Percentiles rank a stretch among this genome's conserved stretches.
Evolutionary conservation across 441 rosid species (phyloP).

Genomic region (Croton setiger): DNA sequence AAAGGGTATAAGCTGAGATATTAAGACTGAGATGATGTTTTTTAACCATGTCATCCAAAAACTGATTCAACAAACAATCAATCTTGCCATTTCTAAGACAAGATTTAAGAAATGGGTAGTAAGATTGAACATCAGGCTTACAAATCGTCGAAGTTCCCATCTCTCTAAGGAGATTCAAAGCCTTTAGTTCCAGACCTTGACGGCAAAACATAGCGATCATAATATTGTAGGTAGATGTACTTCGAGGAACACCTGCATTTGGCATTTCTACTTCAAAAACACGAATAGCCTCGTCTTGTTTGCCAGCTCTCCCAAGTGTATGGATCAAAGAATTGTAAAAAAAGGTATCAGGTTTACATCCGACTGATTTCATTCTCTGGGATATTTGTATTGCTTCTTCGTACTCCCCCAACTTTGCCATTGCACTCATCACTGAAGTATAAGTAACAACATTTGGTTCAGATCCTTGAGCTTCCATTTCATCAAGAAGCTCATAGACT

Average conservation of each 20-base stretch:
- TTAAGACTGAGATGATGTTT: slow-evolving; percentile 80
- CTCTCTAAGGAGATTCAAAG: slow-evolving; percentile 44
- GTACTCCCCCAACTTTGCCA: slow-evolving; percentile 49
- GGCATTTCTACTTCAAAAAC: slow-evolving; percentile 65
- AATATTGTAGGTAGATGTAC: slow-evolving; percentile 65
- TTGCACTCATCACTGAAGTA: slow-evolving; percentile 57
- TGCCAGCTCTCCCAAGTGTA: slow-evolving; percentile 57
- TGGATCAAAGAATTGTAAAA: slow-evolving; percentile 79
- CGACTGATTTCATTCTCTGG: slow-evolving; percentile 41
- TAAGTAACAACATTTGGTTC: slow-evolving; percentile 69
- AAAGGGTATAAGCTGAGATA: slow-evolving; percentile 56
- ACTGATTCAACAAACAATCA: slow-evolving; percentile 42
- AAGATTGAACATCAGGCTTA: slow-evolving; percentile 69
- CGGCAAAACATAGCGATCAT: slow-evolving; percentile 79
- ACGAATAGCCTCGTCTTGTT: slow-evolving; percentile 43
- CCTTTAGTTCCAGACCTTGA: slow-evolving; percentile 43
- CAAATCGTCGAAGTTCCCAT: slow-evolving; percentile 45
- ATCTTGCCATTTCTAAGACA: slow-evolving; percentile 63
- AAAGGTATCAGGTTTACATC: slow-evolving; percentile 52
- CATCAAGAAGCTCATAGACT: slow-evolving; percentile 66
- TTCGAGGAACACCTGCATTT: slow-evolving; percentile 32
- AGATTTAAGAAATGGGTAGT: slow-evolving; percentile 59
- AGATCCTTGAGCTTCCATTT: slow-evolving; percentile 56
- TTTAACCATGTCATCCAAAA: slow-evolving; percentile 66
- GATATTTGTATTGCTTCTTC: slow-evolving; percentile 55